Conservation (phyloP, 371 early-diverging fungal species). For the Mortierella sp. region DNA sequence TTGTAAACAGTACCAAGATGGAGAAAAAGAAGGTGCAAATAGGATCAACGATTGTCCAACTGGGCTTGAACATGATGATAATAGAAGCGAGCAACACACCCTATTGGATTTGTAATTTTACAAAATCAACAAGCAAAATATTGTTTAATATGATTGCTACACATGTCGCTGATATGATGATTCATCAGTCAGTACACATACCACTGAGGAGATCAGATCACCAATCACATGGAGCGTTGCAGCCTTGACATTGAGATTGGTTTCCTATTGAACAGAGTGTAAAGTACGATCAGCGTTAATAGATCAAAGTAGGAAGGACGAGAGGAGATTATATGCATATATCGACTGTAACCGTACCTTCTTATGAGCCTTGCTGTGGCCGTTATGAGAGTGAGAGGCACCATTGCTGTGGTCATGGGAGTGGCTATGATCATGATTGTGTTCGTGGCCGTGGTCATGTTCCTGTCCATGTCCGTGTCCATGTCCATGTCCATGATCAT, state of each 20-base stretch:
- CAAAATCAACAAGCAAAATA: neutral
- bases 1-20: conserved; percentile 83
- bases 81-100: conserved; percentile 89
- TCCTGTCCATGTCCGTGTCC: conserved; percentile 44
- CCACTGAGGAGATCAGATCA: conserved; percentile 83
- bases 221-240: conserved; percentile 88
- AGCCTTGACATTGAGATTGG: conserved; percentile 79
- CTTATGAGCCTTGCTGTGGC: conserved; percentile 23
- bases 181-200: conserved; percentile 18
- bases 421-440: conserved; percentile 17
- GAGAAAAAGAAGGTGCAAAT: conserved; percentile 90
- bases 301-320: neutral
- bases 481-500: conserved; percentile 48
- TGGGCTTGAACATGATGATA: conserved; percentile 78
- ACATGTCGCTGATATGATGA: neutral
- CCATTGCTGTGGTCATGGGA: conserved; percentile 11
- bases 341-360: conserved; percentile 17
- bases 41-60: conserved; percentile 83
- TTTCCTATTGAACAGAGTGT: conserved; percentile 52
- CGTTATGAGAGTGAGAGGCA: conserved; percentile 11
- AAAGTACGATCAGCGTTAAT: neutral
- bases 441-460: conserved; percentile 40
- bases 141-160: neutral
- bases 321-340: neutral
- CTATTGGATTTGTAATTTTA: conserved; percentile 53